Evolutionary conservation across 345 rosid genomes (phyloP).

Genomic region (Trapa bicornis): DNA sequence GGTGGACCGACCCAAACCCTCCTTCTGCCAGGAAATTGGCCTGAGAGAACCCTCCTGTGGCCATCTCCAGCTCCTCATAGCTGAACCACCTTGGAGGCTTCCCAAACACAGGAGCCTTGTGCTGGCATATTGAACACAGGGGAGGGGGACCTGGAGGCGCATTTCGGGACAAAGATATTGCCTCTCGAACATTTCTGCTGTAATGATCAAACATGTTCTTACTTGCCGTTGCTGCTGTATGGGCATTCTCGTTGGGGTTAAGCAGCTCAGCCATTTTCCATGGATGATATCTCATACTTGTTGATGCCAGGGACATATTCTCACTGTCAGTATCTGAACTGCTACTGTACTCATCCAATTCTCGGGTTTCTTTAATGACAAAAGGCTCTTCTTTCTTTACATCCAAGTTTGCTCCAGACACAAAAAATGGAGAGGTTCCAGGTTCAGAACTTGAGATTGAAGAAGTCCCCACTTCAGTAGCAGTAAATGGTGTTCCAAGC

Average conservation of each 20-base stretch:
- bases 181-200: constrained; percentile 79
- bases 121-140: constrained; percentile 92
- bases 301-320: constrained; percentile 56
- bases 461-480: constrained; percentile 90
- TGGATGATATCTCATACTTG: constrained; percentile 78
- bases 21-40: constrained; percentile 99
- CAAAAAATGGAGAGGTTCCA: constrained; percentile 81
- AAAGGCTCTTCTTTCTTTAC: constrained; percentile 55
- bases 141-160: constrained; percentile 93
- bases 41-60: constrained; percentile 93
- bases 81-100: constrained; percentile 94
- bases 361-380: constrained; percentile 41
- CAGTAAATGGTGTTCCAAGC: constrained; percentile 88
- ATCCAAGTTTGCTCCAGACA: constrained; percentile 42
- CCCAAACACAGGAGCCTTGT: constrained; percentile 93
- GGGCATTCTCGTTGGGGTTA: constrained; percentile 34
- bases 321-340: constrained; percentile 74
- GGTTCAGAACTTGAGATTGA: constrained; percentile 92
- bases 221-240: constrained; percentile 39
- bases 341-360: constrained; percentile 41
- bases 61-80: constrained; percentile 90
- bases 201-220: constrained; percentile 32
- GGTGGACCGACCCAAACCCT: constrained; percentile 96
- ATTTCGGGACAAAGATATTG: constrained; percentile 66
- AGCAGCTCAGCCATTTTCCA: constrained; percentile 60